Evolutionary conservation across 352 stramenopile species (phyloP), one percentile per base, ranked within the genome.

Genomic region (Thalassiosira exigua): DNA sequence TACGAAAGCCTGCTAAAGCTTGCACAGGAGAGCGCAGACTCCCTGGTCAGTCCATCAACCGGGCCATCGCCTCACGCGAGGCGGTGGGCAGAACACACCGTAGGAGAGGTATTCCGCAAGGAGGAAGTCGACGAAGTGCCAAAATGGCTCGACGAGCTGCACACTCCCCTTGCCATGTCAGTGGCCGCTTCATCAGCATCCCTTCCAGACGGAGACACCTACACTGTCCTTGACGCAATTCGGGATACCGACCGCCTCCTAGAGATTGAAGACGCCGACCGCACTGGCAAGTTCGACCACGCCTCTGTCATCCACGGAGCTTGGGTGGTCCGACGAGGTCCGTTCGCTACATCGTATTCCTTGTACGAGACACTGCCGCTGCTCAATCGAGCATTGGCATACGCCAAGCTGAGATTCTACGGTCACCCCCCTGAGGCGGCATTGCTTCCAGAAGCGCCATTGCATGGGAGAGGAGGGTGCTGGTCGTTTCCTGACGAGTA

Each of bases 401-500:
- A 79, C 12, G 32, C 75, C 0, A 78, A 78, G 53, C 60, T 93
- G 33, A 58, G 79, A n/a, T 93, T 92, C 41, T 92, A 92, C 60
- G 88, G 88, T 29, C 78, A 91, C 74, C 84, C 84, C 33, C 84
- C 88, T 3, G 85, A 92, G 64, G 82, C 78, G 22, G 85, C 88
- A 12, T 58, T 93, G 26, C 69, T 53, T 60, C 80, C 86, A 19
- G 88, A 84, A 7, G 79, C 75, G 57, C 77, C 82, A 1, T 69
- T 72, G 26, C 27, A 90, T 59, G 48, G 75, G 7, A 50, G 82
- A 33, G 88, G 88, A 52, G 82, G 92, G 69, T 93, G 88, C 42
- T 93, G 88, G 88, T 86, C 88, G 0, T 91, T 93, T 58, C 21
- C 77, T 56, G 71, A 84, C 21, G 74, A 87, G 57, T 62, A 46